Evolutionary conservation across 345 rosid genomes (phyloP), one percentile per base, ranked within the genome.

Genomic region (Odontarrhena argentea): DNA sequence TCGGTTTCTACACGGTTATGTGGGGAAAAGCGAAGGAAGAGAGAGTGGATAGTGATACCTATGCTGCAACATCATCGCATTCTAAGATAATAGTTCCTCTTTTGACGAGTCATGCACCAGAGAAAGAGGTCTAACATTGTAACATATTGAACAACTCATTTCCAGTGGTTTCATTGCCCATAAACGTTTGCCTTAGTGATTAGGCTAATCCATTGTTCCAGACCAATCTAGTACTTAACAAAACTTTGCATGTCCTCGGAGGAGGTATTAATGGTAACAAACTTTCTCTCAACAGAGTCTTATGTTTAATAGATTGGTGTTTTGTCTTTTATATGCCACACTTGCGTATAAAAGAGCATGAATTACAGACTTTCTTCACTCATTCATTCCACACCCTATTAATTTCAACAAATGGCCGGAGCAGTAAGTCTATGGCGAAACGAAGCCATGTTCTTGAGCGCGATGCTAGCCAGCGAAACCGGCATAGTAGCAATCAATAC

Each of bases 1-100:
- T 84, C 0, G 96, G 97, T 41, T 91, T 91, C 63, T 88, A 88
- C 44, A 83, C 81, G 0, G 88, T 88, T 11, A 81, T 91, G 82
- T 91, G 97, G 97, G 96, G 96, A 41, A 88, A 91, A 76, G 73
- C 81, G 9, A 88, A 79, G 59, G 90, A 91, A 60, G 88, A 77
- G 59, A 68, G 74, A 38, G 55, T n/a, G 0, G 87, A 82, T 45
- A 36, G 5, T 7, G 75, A 54, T 11, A 48, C 38, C 1, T 7
- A 9, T 32, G 58, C 1, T 0, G 18, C 59, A 0, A 0, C 69
- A 25, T 49, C 70, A 3, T 61, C 69, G 5, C 62, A 83, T 24
- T 28, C 70, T 2, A 60, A 79, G 60, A 79, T 74, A 74, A 81
- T 55, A 74, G 82, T 55, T 9, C 92, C 96, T 18, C 73, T 87